Conservation (phyloP, 2,329 filamentous ascomycete genomes). For the Stachybotrys elegans region DNA sequence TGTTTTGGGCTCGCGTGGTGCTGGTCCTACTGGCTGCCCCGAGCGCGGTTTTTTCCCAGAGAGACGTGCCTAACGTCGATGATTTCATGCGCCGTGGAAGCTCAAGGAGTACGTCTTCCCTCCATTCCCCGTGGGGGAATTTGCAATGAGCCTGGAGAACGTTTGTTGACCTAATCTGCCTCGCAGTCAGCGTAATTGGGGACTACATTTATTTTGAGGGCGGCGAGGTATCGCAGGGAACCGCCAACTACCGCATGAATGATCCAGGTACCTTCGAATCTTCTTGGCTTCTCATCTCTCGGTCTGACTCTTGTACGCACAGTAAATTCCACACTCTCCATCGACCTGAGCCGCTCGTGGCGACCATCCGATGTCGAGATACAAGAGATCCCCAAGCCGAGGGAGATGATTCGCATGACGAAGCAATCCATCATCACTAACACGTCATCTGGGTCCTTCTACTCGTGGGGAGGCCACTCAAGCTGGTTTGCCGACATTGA, state of each 20-base stretch:
- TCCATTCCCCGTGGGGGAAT: too few relatives aligned
- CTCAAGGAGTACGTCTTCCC: too few relatives aligned
- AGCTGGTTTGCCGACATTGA: not conserved
- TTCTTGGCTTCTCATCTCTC: not conserved
- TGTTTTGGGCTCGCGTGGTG: too few relatives aligned
- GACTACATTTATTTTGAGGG: slow-evolving; percentile 2
- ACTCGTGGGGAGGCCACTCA: slow-evolving; percentile 1
- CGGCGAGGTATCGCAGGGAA: not conserved
- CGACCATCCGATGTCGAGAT: not conserved
- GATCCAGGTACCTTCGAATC: not conserved
- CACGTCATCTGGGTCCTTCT: not conserved
- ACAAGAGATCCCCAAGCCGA: not conserved
- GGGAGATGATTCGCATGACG: not conserved
- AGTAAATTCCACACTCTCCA: slow-evolving; percentile 1
- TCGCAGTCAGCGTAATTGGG: slow-evolving; percentile 1
- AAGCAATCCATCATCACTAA: not conserved
- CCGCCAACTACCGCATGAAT: not conserved
- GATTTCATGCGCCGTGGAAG: too few relatives aligned
- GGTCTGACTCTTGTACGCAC: not conserved
- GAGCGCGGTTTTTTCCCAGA: too few relatives aligned
- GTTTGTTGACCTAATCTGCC: too few relatives aligned
- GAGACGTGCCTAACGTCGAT: too few relatives aligned
- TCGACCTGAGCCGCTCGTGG: not conserved
- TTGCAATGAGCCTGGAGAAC: too few relatives aligned
- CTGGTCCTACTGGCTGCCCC: too few relatives aligned